Evolutionary conservation across 495 filamentous ascomycete genomes (phyloP).

Genomic region (Penicillium bialowiezense): DNA sequence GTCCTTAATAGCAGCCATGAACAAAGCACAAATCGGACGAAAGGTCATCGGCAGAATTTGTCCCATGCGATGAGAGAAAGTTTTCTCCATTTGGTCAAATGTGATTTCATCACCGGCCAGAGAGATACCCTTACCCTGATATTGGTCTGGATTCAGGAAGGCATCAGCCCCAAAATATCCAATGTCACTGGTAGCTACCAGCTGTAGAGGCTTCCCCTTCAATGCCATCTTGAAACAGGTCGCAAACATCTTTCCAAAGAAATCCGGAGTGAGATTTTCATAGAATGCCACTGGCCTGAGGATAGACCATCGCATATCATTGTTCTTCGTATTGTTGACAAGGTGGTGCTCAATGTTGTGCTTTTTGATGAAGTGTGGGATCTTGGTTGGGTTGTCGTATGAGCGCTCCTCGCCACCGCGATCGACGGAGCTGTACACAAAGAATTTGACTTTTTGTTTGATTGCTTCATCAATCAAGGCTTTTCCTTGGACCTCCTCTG

Average conservation of each 20-base stretch:
- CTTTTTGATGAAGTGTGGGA: constrained; percentile 64
- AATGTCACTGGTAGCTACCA: constrained; percentile 59
- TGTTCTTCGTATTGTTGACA: constrained; percentile 34
- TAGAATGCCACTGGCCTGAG: constrained; percentile 64
- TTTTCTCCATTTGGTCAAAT: constrained; percentile 41
- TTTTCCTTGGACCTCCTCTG: constrained; percentile 60
- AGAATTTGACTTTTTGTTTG: constrained; percentile 55
- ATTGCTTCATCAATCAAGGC: constrained; percentile 57
- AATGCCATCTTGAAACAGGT: constrained; percentile 46
- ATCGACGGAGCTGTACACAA: constrained; percentile 68
- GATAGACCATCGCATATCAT: constrained; percentile 57
- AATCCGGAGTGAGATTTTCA: constrained; percentile 59
- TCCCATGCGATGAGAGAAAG: constrained; percentile 51
- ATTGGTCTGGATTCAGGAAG: constrained; percentile 48
- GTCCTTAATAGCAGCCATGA: constrained; percentile 50
- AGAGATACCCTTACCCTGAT: constrained; percentile 42
- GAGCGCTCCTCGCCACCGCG: constrained; percentile 56
- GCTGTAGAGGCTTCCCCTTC: constrained; percentile 54
- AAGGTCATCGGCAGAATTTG: constrained; percentile 49
- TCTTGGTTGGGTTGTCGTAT: constrained; percentile 52
- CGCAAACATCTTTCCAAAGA: constrained; percentile 57
- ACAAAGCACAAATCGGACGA: constrained; percentile 29
- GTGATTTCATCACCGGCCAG: constrained; percentile 62
- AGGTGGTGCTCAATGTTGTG: constrained; percentile 64
- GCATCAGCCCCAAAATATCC: constrained; percentile 61